Conservation (phyloP, 805 yeast genomes). For the Priceomyces medius region DNA sequence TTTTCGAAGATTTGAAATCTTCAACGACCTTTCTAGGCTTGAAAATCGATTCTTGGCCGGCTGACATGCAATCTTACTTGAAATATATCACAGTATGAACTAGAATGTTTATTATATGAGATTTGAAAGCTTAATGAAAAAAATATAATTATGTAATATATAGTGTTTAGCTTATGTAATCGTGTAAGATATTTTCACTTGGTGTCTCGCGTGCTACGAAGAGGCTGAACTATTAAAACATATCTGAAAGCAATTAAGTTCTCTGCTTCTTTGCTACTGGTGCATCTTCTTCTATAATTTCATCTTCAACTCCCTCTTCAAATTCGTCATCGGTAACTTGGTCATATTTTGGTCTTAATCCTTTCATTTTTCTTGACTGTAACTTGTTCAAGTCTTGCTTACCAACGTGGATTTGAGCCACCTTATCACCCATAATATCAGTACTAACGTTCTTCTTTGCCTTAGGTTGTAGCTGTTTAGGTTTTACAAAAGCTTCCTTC, state of each 20-base stretch:
- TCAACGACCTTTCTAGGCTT: slow-evolving; percentile 13
- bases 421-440: slow-evolving; percentile 92
- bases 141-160: slow-evolving; percentile 4
- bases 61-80: slow-evolving; percentile 8
- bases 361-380: slow-evolving; percentile 99
- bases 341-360: slow-evolving; percentile 83
- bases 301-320: slow-evolving; percentile 37
- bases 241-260: slow-evolving; percentile 12
- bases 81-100: too few relatives aligned
- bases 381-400: slow-evolving; percentile 85
- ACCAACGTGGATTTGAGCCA: slow-evolving; percentile 95
- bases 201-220: too few relatives aligned
- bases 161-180: slow-evolving; percentile 1
- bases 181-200: background rate
- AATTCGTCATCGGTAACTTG: slow-evolving; percentile 63
- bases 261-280: slow-evolving; percentile 35
- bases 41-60: slow-evolving; percentile 12
- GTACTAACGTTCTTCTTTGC: slow-evolving; percentile 84
- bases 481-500: slow-evolving; percentile 80
- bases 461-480: slow-evolving; percentile 79
- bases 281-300: slow-evolving; percentile 17
- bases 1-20: background rate
- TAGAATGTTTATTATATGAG: slow-evolving; percentile 1
- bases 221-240: background rate
- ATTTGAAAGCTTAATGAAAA: slow-evolving; percentile 4